Evolutionary conservation across 495 filamentous ascomycete species (phyloP), one percentile per base, ranked within the genome.

Genomic region (Astrocystis sublimbata): DNA sequence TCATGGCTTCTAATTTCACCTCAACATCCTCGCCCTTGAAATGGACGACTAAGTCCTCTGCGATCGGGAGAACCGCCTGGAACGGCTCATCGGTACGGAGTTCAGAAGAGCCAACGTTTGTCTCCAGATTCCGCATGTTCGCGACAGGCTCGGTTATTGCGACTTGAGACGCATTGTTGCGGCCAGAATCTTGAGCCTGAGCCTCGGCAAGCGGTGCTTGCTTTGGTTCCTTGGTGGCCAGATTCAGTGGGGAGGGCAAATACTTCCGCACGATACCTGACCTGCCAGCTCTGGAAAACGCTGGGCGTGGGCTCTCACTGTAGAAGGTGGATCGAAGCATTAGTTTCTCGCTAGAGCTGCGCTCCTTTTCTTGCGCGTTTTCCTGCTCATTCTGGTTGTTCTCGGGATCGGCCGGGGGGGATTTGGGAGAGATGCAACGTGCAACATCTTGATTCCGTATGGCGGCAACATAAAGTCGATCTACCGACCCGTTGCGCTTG

Each of bases 21-120:
- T 76, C 60, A 0, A 62, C 64, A 10, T 69, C 58, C 8, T 71
- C 68, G 1, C 63, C 64, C 17, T 71, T 71, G 35, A 80, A 76
- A 40, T 74, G 68, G 59, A 81, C 63, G 3, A 80, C 73, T 15
- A 79, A 57, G 52, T 81, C 71, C 60, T 81, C 79, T 6, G 67
- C n/a, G 61, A 79, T 65, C 4, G 77, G 78, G 7, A 80, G 53
- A 3, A 79, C 65, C 9, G 75, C 59, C 26, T 75, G 67, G 26
- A 73, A 68, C 0, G 70, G 55, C 15, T 46, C 43, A 28, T 58
- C 38, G 10, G 42, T 15, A 23, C 68, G 61, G 12, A 52, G 7
- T 55, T 65, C 52, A 2, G 41, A 36, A 30, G 41, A 36, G 24
- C 36, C 40, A 13, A 46, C 15, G 19, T 26, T 31, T 54, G 30